Percentiles rank a stretch among this genome's conserved stretches.
Conservation (phyloP, 2,329 filamentous ascomycete genomes). For the Grosmannia penicillata region DNA sequence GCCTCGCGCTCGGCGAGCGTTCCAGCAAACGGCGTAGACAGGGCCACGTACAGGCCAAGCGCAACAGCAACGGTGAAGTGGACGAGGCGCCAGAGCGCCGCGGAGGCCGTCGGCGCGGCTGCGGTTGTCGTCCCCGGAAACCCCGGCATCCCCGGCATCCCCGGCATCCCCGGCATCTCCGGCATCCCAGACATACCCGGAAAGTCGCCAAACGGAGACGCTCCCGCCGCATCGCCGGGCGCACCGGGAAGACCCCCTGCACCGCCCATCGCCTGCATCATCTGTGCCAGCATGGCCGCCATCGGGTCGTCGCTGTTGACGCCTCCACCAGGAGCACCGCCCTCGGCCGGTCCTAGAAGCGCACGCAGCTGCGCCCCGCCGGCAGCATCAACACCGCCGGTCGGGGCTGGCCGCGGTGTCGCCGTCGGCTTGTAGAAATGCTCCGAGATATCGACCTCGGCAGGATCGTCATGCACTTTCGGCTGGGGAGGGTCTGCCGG, state of each 20-base stretch:
- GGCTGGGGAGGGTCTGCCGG: conserved; percentile 6
- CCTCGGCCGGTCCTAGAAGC: conserved; percentile 33
- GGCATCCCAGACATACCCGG: too few relatives aligned
- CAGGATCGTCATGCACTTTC: conserved; percentile 44
- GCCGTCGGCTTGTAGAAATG: conserved; percentile 48
- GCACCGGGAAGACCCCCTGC: conserved; percentile 13
- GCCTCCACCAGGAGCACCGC: conserved; percentile 2
- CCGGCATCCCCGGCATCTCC: conserved; percentile 5
- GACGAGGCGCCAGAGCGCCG: conserved; percentile 53
- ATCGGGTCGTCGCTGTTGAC: conserved; percentile 44
- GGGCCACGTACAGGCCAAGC: conserved; percentile 55
- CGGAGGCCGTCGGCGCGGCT: conserved; percentile 17
- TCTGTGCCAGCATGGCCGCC: conserved; percentile 62
- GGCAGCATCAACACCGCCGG: conserved; percentile 18
- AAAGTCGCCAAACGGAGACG: too few relatives aligned
- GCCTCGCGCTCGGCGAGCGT: conserved; percentile 44
- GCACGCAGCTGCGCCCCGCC: conserved; percentile 48
- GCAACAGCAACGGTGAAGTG: conserved; percentile 58
- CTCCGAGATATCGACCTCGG: conserved; percentile 66
- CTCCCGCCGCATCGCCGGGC: too few relatives aligned
- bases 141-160: conserved; percentile 20
- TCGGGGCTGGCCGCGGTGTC: conserved; percentile 20
- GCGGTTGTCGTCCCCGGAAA: conserved; percentile 14
- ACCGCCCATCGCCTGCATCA: conserved; percentile 41
- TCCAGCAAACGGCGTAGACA: conserved; percentile 55